Conservation (phyloP, 2,329 filamentous ascomycete genomes). For the Coniochaeta sp. region DNA sequence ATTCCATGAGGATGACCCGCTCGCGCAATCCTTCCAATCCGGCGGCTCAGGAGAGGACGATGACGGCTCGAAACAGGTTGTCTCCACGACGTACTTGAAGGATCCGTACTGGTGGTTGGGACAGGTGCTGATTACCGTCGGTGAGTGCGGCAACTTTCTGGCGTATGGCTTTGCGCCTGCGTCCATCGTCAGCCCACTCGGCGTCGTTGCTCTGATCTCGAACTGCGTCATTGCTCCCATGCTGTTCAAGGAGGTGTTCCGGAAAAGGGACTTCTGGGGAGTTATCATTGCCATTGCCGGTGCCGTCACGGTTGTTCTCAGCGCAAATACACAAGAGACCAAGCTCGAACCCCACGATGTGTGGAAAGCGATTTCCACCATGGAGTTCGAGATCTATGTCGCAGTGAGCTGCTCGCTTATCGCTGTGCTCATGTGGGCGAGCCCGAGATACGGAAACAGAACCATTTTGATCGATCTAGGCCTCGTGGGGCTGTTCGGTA, state of each 20-base stretch:
- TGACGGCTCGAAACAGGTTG: slow-evolving; percentile 23
- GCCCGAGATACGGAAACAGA: slow-evolving; percentile 73
- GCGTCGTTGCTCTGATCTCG: slow-evolving; percentile 92
- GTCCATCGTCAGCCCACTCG: slow-evolving; percentile 91
- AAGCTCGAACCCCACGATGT: slow-evolving; percentile 88
- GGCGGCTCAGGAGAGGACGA: slow-evolving; percentile 28
- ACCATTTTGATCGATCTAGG: slow-evolving; percentile 90
- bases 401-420: slow-evolving; percentile 70
- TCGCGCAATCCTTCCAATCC: slow-evolving; percentile 43
- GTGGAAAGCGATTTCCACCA: slow-evolving; percentile 77
- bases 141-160: slow-evolving; percentile 92
- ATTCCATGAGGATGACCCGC: slow-evolving; percentile 40
- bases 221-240: slow-evolving; percentile 96
- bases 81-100: slow-evolving; percentile 67
- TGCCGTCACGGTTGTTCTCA: slow-evolving; percentile 87
- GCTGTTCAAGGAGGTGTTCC: slow-evolving; percentile 86
- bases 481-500: slow-evolving; percentile 88
- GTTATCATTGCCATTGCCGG: slow-evolving; percentile 82
- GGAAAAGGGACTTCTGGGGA: slow-evolving; percentile 76
- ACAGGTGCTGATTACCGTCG: slow-evolving; percentile 84
- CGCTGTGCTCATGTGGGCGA: slow-evolving; percentile 69
- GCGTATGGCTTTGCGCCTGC: slow-evolving; percentile 97
- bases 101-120: slow-evolving; percentile 97
- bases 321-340: slow-evolving; percentile 80
- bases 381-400: slow-evolving; percentile 88